Conservation (phyloP, 805 yeast species). For the Candida maris region DNA sequence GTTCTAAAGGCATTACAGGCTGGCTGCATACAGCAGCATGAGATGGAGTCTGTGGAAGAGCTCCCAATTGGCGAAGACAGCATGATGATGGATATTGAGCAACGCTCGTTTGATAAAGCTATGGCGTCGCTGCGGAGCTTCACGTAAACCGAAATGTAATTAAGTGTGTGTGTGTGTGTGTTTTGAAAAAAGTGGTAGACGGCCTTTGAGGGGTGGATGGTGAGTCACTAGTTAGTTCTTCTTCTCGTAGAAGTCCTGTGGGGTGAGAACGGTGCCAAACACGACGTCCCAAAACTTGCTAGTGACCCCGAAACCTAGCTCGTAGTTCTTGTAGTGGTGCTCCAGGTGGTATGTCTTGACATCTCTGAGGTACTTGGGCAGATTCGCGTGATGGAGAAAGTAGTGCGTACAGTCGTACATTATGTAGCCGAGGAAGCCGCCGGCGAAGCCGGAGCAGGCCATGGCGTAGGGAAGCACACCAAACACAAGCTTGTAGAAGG, state of each 20-base stretch:
- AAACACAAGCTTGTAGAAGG: slow-evolving; percentile 79
- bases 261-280: slow-evolving; percentile 74
- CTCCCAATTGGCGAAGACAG: neutral
- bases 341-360: slow-evolving; percentile 90
- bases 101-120: neutral
- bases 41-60: neutral
- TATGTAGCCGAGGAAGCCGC: slow-evolving; percentile 92
- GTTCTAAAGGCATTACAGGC: slow-evolving; percentile 12
- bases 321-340: slow-evolving; percentile 96
- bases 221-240: slow-evolving; percentile 28
- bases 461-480: slow-evolving; percentile 68
- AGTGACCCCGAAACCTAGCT: slow-evolving; percentile 95
- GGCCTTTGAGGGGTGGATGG: no score
- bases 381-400: slow-evolving; percentile 79
- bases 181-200: no score
- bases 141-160: neutral
- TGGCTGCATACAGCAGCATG: neutral
- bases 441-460: slow-evolving; percentile 93
- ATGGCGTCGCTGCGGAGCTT: slow-evolving; percentile 1
- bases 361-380: slow-evolving; percentile 74
- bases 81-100: neutral
- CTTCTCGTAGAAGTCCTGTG: slow-evolving; percentile 43
- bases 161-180: no score
- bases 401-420: slow-evolving; percentile 93
- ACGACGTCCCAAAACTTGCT: slow-evolving; percentile 90